A percentile compares a stretch with the other conserved stretches of the same genome.
phyloP scores from a whole-genome alignment of 805 yeast genomes.

The Nakazawaea peltata region DNA sequence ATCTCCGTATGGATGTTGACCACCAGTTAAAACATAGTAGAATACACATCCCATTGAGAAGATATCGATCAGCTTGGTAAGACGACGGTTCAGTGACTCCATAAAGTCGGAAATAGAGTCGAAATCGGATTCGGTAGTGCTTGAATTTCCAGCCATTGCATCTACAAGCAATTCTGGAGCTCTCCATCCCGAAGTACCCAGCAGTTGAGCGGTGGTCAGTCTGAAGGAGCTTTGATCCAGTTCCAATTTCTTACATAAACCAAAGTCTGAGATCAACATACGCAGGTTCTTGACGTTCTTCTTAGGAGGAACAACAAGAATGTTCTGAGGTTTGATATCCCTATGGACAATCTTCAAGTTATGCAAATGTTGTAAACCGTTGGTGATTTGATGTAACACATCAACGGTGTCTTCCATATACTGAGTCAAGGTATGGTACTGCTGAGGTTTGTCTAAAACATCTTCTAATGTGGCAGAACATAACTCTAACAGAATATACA shows the following conservation, averaged over 20 bases:
- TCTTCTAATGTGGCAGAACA: slow-evolving; percentile 89
- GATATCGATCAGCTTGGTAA: slow-evolving; percentile 87
- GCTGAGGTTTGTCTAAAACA: slow-evolving; percentile 50
- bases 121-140: not conserved
- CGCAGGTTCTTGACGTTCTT: slow-evolving; percentile 34
- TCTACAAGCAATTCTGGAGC: slow-evolving; percentile 80
- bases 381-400: slow-evolving; percentile 66
- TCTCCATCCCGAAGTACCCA: slow-evolving; percentile 98
- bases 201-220: slow-evolving; percentile 87
- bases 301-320: slow-evolving; percentile 69
- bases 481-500: slow-evolving; percentile 88
- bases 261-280: slow-evolving; percentile 88
- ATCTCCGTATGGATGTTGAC: slow-evolving; percentile 94
- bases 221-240: slow-evolving; percentile 88
- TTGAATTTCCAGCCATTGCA: slow-evolving; percentile 21
- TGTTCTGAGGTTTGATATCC: slow-evolving; percentile 92
- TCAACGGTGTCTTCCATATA: slow-evolving; percentile 41
- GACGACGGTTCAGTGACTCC: slow-evolving; percentile 44
- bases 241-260: slow-evolving; percentile 87
- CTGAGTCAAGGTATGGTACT: slow-evolving; percentile 26
- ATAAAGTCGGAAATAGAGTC: slow-evolving; percentile 20
- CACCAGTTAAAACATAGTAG: slow-evolving; percentile 74
- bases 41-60: slow-evolving; percentile 94
- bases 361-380: slow-evolving; percentile 83
- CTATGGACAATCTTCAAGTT: slow-evolving; percentile 88